phyloP scores from a whole-genome alignment of 345 rosid genomes.

The Hibiscus mutabilis region DNA sequence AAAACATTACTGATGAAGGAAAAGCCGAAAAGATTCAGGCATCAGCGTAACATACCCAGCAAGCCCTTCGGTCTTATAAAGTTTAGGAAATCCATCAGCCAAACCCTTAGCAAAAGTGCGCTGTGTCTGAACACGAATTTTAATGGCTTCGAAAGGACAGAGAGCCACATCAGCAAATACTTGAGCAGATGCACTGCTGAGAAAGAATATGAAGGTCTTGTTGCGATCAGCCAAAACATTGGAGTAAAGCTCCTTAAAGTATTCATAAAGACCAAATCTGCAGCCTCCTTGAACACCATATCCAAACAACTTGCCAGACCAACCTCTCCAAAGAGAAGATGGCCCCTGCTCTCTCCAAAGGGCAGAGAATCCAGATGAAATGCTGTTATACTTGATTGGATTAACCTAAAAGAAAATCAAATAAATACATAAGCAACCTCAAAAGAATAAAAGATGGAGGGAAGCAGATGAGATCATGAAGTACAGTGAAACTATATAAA shows the following conservation, averaged over 20 bases:
- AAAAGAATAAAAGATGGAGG: neutral
- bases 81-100: slow-evolving; percentile 54
- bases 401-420: slow-evolving; percentile 35
- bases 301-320: slow-evolving; percentile 57
- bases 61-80: slow-evolving; percentile 41
- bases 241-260: slow-evolving; percentile 54
- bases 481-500: neutral
- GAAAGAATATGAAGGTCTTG: slow-evolving; percentile 40
- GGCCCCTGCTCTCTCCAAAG: slow-evolving; percentile 69
- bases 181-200: slow-evolving; percentile 65
- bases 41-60: slow-evolving; percentile 33
- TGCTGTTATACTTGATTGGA: slow-evolving; percentile 49
- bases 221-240: slow-evolving; percentile 30
- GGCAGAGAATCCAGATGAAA: slow-evolving; percentile 40
- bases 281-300: slow-evolving; percentile 67
- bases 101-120: slow-evolving; percentile 53
- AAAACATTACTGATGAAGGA: slow-evolving; percentile 13
- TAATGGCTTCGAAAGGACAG: slow-evolving; percentile 63
- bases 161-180: slow-evolving; percentile 61
- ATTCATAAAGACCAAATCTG: slow-evolving; percentile 63
- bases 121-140: slow-evolving; percentile 62
- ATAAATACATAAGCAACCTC: neutral
- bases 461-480: neutral
- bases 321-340: slow-evolving; percentile 62
- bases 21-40: neutral